Percentiles rank a stretch among this genome's conserved stretches.
Evolutionary conservation across 805 yeast genomes (phyloP).

Genomic region (Wickerhamiella allomyrinae): DNA sequence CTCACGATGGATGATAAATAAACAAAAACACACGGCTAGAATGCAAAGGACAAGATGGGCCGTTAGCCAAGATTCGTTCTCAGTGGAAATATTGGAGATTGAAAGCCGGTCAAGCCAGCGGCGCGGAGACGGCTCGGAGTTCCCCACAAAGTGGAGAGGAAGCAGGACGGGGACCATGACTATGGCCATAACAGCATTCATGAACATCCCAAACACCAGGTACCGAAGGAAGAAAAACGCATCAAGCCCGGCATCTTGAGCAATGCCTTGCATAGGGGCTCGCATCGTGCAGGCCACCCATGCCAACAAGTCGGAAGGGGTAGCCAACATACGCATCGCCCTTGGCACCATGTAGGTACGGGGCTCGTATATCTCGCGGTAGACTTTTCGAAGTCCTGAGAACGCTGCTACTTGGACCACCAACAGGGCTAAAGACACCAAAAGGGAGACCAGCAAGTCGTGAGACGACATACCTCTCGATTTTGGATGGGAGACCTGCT

Average conservation of each 20-base stretch:
- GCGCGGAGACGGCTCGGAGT: constrained; percentile 26
- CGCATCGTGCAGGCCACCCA: constrained; percentile 40
- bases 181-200: constrained; percentile 39
- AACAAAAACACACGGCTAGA: constrained; percentile 41
- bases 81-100: constrained; percentile 49
- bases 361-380: constrained; percentile 39
- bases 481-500: constrained; percentile 8
- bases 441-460: constrained; percentile 29
- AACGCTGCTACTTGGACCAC: constrained; percentile 33
- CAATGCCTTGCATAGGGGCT: constrained; percentile 31
- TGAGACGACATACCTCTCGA: constrained; percentile 12
- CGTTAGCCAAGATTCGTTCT: constrained; percentile 35
- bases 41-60: constrained; percentile 52
- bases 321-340: constrained; percentile 22
- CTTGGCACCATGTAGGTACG: constrained; percentile 33
- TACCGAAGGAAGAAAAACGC: constrained; percentile 60
- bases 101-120: constrained; percentile 45
- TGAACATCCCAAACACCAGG: constrained; percentile 34
- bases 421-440: constrained; percentile 31
- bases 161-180: constrained; percentile 45
- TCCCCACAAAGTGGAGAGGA: constrained; percentile 46
- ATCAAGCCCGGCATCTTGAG: constrained; percentile 45
- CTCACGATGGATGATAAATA: constrained; percentile 42
- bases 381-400: constrained; percentile 24
- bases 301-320: constrained; percentile 30